phyloP scores from a whole-genome alignment of 306 rosid species.

The Heteromeles arbutifolia region DNA sequence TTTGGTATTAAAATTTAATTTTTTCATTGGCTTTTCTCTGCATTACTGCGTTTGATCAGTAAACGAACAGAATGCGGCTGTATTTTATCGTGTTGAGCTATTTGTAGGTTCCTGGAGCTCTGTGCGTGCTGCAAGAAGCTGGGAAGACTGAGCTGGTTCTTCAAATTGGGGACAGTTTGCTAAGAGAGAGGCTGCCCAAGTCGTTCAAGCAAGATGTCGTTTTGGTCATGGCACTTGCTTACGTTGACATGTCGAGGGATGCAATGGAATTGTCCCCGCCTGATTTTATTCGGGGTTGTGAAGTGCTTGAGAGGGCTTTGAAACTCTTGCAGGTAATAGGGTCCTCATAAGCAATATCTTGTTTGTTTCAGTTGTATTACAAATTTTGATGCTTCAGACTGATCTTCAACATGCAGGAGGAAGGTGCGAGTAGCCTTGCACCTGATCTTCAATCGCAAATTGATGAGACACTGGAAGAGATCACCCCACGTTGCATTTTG shows the following conservation, averaged over 20 bases:
- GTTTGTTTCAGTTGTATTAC: background rate
- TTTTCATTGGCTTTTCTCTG: background rate
- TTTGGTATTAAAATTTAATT: background rate
- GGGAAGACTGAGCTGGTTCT: constrained; percentile 77
- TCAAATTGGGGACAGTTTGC: constrained; percentile 67
- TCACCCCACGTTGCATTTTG: constrained; percentile 80
- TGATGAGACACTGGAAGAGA: constrained; percentile 94
- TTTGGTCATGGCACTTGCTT: constrained; percentile 84
- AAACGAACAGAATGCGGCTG: background rate
- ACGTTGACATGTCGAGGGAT: constrained; percentile 81
- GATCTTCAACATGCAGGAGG: constrained; percentile 49
- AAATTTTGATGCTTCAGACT: background rate
- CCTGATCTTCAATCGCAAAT: constrained; percentile 89
- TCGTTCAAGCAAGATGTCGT: constrained; percentile 91
- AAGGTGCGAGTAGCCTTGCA: constrained; percentile 93
- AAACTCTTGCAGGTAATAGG: constrained; percentile 71
- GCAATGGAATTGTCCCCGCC: constrained; percentile 83
- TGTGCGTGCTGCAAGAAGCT: constrained; percentile 84
- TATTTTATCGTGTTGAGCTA: background rate
- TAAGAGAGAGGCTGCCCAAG: constrained; percentile 80
- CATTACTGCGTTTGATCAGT: background rate
- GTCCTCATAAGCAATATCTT: background rate
- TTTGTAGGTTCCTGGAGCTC: constrained; percentile 91
- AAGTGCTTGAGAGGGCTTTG: constrained; percentile 91
- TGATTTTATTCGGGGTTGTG: constrained; percentile 69